Conservation (phyloP, 345 rosid genomes). For the Turritis glabra region DNA sequence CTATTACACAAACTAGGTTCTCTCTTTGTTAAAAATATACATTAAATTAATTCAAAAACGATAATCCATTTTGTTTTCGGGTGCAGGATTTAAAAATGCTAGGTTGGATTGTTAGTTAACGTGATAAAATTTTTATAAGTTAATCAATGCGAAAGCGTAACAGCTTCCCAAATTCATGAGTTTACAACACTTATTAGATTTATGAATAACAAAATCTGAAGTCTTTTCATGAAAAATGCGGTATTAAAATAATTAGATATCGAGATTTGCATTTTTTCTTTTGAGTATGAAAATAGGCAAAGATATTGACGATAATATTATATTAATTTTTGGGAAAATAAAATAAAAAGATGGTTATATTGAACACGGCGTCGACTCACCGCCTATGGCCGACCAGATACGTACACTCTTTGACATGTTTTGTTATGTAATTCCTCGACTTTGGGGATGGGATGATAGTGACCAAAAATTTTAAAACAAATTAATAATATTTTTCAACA, state of each 20-base stretch:
- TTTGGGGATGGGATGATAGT: slow-evolving; percentile 14
- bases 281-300: slow-evolving; percentile 2
- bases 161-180: background rate
- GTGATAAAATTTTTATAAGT: background rate
- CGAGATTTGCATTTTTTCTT: background rate
- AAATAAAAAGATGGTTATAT: background rate
- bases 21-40: too few species aligned
- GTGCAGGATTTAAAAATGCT: too few species aligned
- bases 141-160: background rate
- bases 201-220: background rate
- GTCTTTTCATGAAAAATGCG: background rate
- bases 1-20: too few species aligned
- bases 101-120: background rate
- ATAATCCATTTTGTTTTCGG: too few species aligned
- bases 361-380: slow-evolving; percentile 37
- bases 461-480: background rate
- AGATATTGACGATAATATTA: background rate
- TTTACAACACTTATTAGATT: background rate
- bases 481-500: background rate
- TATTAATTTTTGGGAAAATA: background rate
- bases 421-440: slow-evolving; percentile 24
- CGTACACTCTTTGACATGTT: slow-evolving; percentile 18
- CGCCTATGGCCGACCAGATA: slow-evolving; percentile 36
- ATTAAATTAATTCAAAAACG: too few species aligned
- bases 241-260: background rate